phyloP scores from a whole-genome alignment of 768 basidiomycete species.

The Hygrocybe coccinea region DNA sequence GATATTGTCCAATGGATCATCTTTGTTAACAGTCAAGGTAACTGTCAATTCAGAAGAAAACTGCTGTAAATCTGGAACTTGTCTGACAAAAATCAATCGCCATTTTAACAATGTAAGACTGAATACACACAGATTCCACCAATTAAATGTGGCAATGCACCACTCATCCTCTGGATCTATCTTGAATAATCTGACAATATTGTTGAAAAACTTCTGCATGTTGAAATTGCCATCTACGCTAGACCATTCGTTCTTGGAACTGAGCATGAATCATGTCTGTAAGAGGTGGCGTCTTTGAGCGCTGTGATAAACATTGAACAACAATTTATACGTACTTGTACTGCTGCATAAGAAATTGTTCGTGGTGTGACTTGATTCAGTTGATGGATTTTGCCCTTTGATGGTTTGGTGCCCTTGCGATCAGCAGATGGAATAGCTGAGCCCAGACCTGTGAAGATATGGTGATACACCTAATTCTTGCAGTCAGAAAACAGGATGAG shows the following conservation, averaged over 20 bases:
- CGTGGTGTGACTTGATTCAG: conserved; percentile 18
- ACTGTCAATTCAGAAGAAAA: too few relatives aligned
- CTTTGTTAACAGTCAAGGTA: too few relatives aligned
- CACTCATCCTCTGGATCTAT: not conserved
- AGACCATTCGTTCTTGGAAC: conserved; percentile 11
- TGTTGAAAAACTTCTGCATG: conserved; percentile 15
- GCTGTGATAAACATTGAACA: too few relatives aligned
- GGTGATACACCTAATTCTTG: not conserved
- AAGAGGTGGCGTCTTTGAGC: too few relatives aligned
- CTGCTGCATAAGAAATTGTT: conserved; percentile 29
- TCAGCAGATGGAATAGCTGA: not conserved
- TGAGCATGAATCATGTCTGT: conserved; percentile 20
- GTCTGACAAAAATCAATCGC: too few relatives aligned
- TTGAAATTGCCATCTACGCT: conserved; percentile 16
- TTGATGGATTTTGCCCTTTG: conserved; percentile 7
- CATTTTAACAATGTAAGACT: not conserved
- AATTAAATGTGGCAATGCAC: not conserved
- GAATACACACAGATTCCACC: not conserved
- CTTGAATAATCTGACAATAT: conserved; percentile 21
- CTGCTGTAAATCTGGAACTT: too few relatives aligned
- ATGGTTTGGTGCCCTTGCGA: not conserved
- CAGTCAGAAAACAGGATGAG: not conserved
- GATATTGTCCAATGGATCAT: too few relatives aligned
- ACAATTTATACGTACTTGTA: conserved; percentile 18
- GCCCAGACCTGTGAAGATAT: conserved; percentile 7